Evolutionary conservation across 768 basidiomycete species (phyloP), one percentile per base, ranked within the genome.

Genomic region (Tricholoma saponaceum): DNA sequence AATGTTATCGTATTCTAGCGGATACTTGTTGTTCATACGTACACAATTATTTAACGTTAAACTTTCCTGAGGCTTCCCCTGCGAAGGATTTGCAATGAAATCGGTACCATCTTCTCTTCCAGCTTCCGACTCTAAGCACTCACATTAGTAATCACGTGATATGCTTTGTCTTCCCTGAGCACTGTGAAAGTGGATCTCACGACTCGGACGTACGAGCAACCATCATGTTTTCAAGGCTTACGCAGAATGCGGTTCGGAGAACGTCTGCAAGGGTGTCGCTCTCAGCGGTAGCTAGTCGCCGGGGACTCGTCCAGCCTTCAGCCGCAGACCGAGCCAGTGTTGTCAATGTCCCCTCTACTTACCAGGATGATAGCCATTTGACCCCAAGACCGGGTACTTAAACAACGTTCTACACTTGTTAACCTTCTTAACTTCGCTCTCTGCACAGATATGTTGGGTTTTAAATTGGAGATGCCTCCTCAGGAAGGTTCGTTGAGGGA

Each of bases 371-470:
- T 60, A 77, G 75, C 10, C 81, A 88, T 67, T 85, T 92, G 61
- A 67, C 87, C 18, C 91, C 90, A 18, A 75, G 86, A 60, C 74
- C 84, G 65, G 90, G 90, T 90, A 62, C 54, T 72, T 62, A 20
- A 14, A 20, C 58, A 3, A 23, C 56, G 13, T 39, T 44, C 9
- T 49, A 51, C 12, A 35, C 28, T 55, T 30, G 3, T 18, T 18
- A 10, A 28, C 26, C 3, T 18, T 8, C 6, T 30, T 28, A 18
- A 50, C 16, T 10, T 50, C 16, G 1, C 25, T 18, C 46, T 41
- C n/a, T 47, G 37, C 25, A 5, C 62, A 93, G 92, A 93, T 67
- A 92, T 93, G 89, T 81, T 92, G 58, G 92, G 92, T 5, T 95
- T 95, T 71, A 93, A 90, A 71, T 74, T 94, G 13, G 86, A 85